Base-by-base conservation (phyloP, 2,329 filamentous ascomycete species). In the Sphaerostilbella broomeana region DNA sequence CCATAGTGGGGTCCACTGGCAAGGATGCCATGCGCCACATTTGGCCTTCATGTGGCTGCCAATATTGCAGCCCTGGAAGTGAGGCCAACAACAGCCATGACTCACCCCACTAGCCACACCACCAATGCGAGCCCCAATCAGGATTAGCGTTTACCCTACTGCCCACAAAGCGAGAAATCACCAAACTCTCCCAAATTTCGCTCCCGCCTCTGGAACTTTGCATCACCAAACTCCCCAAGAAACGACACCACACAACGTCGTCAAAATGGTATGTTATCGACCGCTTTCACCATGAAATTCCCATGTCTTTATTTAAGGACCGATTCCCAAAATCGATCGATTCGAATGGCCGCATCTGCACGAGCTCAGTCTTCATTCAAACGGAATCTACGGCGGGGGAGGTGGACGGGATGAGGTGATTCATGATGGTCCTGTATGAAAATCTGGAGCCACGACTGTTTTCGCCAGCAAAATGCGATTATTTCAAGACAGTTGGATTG, bases 201-300 rank as follows among this genome's bases (percentile, higher is more conserved):
- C 50, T 48, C 51, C n/a, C 45, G 48, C 50, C 51, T 51, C 52
- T 45, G 56, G 54, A 60, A 60, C 57, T 61, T 60, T 52, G 55
- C 61, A 64, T 66, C 60, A 61, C 59, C 62, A 63, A 60, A 61
- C 56, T 59, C 57, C n/a, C 59, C 54, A 59, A 58, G 51, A 50
- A 55, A 65, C 62, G 62, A 60, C 61, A 63, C 56, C 60, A 50
- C 59, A 62, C 56, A 63, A 55, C 57, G 63, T 65, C 65, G 67
- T 63, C 67, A 70, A 69, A 62, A 70, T 70, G 67, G 67, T 65
- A 64, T 46, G 63, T 63, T 51, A 28, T 50, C 29, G 38, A 33
- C 24, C 27, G 24, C 34, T 36, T 25, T 20, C 33, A 36, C 20
- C 31, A 22, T 42, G 22, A 21, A 33, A 47, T 26, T 32, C 24